Conservation (phyloP, 179 eudicot genomes). For the Heliamphora pulchella region DNA sequence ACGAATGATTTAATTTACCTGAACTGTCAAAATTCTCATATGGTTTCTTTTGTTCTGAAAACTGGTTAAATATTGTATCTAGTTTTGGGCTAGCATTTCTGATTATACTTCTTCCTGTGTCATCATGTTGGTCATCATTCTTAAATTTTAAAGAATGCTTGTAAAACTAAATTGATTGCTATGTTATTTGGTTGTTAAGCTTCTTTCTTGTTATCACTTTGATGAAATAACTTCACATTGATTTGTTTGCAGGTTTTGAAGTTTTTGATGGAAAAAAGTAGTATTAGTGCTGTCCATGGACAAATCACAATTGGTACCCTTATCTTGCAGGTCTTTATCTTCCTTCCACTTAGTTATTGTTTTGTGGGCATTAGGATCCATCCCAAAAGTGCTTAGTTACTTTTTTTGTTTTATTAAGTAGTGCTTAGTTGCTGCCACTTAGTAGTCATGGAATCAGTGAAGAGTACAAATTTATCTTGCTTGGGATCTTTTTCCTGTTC, state of each 20-base stretch:
- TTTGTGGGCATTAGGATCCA: background rate
- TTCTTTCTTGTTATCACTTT: background rate
- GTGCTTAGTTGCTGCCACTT: background rate
- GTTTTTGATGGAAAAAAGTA: slow-evolving; percentile 83
- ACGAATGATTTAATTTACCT: background rate
- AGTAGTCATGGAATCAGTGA: background rate
- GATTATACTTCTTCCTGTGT: background rate
- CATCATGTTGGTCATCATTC: background rate
- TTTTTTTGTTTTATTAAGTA: background rate
- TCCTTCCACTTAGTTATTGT: background rate
- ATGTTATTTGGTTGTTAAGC: background rate
- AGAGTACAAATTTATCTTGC: background rate
- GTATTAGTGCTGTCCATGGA: slow-evolving; percentile 68
- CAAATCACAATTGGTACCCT: slow-evolving; percentile 90
- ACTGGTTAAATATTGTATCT: background rate
- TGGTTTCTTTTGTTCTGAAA: background rate
- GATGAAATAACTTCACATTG: slow-evolving; percentile 1
- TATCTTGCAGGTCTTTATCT: slow-evolving; percentile 58
- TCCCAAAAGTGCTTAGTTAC: background rate
- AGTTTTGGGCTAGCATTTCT: background rate
- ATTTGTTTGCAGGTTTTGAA: slow-evolving; percentile 49
- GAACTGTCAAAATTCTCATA: background rate
- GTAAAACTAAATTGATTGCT: too few species aligned
- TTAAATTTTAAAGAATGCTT: too few species aligned
- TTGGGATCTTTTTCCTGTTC: slow-evolving; percentile 8